Evolutionary conservation across 164 flowering plant genomes (phyloP).

Genomic region (Aristolochia californica): DNA sequence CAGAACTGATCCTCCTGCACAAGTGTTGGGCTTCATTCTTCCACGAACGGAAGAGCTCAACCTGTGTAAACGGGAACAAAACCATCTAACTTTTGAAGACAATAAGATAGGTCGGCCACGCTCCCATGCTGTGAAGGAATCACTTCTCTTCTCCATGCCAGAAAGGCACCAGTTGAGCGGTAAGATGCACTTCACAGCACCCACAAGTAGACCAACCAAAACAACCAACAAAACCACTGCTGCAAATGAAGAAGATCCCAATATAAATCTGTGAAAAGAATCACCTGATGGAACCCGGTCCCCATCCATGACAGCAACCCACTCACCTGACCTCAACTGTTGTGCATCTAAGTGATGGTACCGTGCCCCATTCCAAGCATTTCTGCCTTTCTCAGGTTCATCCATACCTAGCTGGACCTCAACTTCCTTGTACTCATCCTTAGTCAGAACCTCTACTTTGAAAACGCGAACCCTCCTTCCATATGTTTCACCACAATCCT

Average conservation of each 20-base stretch:
- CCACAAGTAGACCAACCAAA: conserved; percentile 59
- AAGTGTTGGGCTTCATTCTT: conserved; percentile 45
- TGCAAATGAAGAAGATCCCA: conserved; percentile 50
- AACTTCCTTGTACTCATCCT: conserved; percentile 59
- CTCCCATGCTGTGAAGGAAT: conserved; percentile 42
- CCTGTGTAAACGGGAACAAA: conserved; percentile 64
- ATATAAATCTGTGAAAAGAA: conserved; percentile 30
- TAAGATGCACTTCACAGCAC: conserved; percentile 58
- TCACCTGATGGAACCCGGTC: conserved; percentile 92
- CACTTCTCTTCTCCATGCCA: conserved; percentile 48
- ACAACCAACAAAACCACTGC: conserved; percentile 34
- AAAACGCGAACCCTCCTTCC: conserved; percentile 58
- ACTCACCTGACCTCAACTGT: conserved; percentile 52
- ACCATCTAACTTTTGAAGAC: conserved; percentile 45
- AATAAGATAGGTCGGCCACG: conserved; percentile 36
- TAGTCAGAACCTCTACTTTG: conserved; percentile 54
- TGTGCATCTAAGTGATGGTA: conserved; percentile 82
- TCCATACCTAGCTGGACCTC: conserved; percentile 58
- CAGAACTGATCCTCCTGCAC: conserved; percentile 35
- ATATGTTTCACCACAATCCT: conserved; percentile 84
- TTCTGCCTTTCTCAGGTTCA: conserved; percentile 49
- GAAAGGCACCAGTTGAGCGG: conserved; percentile 62
- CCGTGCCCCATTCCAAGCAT: conserved; percentile 92
- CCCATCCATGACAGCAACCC: conserved; percentile 88
- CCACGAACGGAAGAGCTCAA: conserved; percentile 30